Evolutionary conservation across 176 grass and related monocot species (phyloP).

Genomic region (Cenchrus fungigraminus): DNA sequence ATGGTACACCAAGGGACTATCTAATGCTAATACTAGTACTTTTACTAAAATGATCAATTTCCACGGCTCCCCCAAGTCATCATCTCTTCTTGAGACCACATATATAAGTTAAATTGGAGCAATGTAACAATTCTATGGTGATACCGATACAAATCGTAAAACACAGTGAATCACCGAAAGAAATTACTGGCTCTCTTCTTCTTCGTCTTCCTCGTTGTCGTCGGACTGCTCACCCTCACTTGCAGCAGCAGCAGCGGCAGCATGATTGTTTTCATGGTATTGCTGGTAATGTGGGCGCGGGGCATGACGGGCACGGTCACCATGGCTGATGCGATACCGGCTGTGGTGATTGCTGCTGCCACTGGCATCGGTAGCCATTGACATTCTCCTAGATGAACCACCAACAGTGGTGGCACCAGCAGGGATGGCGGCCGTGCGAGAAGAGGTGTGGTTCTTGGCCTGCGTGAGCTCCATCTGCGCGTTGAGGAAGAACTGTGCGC

Average conservation of each 20-base stretch:
- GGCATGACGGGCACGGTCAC: conserved; percentile 22
- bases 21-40: conserved; percentile 16
- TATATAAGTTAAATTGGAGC: conserved; percentile 39
- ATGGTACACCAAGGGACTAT: conserved; percentile 36
- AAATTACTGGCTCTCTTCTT: conserved; percentile 50
- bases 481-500: conserved; percentile 92
- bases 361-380: conserved; percentile 38
- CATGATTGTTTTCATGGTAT: conserved; percentile 41
- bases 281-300: conserved; percentile 38
- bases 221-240: conserved; percentile 38
- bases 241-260: not conserved
- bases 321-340: conserved; percentile 38
- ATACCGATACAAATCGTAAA: conserved; percentile 14
- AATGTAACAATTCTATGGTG: conserved; percentile 30
- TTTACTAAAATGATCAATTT: conserved; percentile 35
- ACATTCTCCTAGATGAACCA: conserved; percentile 49
- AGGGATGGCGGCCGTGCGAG: not conserved
- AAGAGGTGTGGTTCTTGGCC: conserved; percentile 44
- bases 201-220: conserved; percentile 35
- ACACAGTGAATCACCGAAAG: not conserved
- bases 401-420: conserved; percentile 9
- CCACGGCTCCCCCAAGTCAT: conserved; percentile 18
- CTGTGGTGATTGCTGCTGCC: conserved; percentile 56
- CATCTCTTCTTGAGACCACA: conserved; percentile 22
- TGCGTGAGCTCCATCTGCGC: conserved; percentile 83